These are phyloP conservation scores for Kuraishia piskuri DNA, from an alignment of 805 yeast genomes.

Conservation along the genomic window DNA sequence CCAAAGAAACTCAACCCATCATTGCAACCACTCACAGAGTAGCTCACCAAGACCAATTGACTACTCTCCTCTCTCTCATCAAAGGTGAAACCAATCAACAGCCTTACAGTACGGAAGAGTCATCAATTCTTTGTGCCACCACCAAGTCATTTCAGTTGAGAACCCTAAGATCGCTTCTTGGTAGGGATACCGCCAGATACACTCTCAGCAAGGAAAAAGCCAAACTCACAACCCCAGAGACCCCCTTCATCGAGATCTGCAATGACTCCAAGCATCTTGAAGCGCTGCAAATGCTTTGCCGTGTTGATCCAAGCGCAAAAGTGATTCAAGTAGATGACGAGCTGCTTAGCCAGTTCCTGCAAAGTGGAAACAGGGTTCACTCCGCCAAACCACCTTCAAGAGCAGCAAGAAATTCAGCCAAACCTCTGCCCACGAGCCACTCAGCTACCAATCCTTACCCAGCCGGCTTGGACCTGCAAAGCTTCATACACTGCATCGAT, in stretches of 20 bases:
- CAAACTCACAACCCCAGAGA: slow-evolving; percentile 24
- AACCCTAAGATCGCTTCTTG: slow-evolving; percentile 17
- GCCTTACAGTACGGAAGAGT: not conserved
- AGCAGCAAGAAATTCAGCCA: not conserved
- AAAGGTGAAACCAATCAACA: not conserved
- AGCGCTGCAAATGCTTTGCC: slow-evolving; percentile 4
- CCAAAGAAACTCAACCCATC: too few species aligned
- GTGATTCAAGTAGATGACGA: slow-evolving; percentile 15
- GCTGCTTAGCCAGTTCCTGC: not conserved
- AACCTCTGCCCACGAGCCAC: not conserved
- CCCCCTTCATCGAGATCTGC: slow-evolving; percentile 45
- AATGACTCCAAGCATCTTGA: slow-evolving; percentile 27
- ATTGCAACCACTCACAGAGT: too few species aligned
- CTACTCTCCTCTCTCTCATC: not conserved
- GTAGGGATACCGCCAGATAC: slow-evolving; percentile 26
- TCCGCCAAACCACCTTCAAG: not conserved
- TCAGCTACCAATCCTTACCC: not conserved
- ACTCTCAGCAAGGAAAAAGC: slow-evolving; percentile 31
- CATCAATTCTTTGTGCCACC: slow-evolving; percentile 15
- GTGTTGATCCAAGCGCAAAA: slow-evolving; percentile 19
- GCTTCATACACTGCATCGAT: slow-evolving; percentile 22
- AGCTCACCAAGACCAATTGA: too few species aligned
- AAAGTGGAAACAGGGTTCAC: not conserved
- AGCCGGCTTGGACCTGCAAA: slow-evolving; percentile 6
- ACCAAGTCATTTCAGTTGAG: slow-evolving; percentile 14